phyloP scores from a whole-genome alignment of 805 yeast genomes.

The Vanderwaltozyma polyspora region DNA sequence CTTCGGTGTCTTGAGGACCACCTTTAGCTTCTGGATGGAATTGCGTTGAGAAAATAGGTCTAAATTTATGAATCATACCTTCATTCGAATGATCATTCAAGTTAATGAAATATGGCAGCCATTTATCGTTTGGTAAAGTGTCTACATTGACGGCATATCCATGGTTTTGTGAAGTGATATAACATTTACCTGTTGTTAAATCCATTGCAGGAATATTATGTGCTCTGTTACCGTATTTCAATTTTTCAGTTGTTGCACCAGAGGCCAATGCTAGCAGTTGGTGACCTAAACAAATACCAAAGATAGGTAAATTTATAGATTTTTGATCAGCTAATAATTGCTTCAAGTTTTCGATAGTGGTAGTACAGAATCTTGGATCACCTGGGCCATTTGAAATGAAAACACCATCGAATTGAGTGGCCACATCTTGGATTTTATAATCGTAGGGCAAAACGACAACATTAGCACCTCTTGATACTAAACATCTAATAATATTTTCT shows the following conservation, averaged over 20 bases:
- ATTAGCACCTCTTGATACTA: constrained; percentile 90
- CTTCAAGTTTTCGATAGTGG: constrained; percentile 64
- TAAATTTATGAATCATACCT: constrained; percentile 83
- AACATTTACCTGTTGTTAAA: constrained; percentile 81
- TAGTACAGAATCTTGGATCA: constrained; percentile 83
- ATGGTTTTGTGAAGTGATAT: constrained; percentile 97
- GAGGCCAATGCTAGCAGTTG: constrained; percentile 91
- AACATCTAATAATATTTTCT: constrained; percentile 89
- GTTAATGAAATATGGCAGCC: constrained; percentile 83
- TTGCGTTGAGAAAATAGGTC: constrained; percentile 92
- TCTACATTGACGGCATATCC: constrained; percentile 90
- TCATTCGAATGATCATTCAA: constrained; percentile 93
- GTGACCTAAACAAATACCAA: constrained; percentile 97
- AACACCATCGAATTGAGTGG: constrained; percentile 86
- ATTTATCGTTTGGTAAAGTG: constrained; percentile 57
- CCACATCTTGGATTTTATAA: constrained; percentile 84
- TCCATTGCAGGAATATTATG: constrained; percentile 97
- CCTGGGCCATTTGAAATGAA: constrained; percentile 97
- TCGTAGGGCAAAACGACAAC: constrained; percentile 94
- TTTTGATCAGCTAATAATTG: constrained; percentile 48
- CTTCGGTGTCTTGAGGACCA: constrained; percentile 91
- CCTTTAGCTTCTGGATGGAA: constrained; percentile 99
- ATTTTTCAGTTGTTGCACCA: constrained; percentile 84
- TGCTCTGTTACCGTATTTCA: constrained; percentile 97
- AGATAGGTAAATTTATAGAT: constrained; percentile 67